These are phyloP conservation scores for Lodderomyces metapsilosis DNA, from an alignment of 1,139 yeast species.

Conservation along the genomic window DNA sequence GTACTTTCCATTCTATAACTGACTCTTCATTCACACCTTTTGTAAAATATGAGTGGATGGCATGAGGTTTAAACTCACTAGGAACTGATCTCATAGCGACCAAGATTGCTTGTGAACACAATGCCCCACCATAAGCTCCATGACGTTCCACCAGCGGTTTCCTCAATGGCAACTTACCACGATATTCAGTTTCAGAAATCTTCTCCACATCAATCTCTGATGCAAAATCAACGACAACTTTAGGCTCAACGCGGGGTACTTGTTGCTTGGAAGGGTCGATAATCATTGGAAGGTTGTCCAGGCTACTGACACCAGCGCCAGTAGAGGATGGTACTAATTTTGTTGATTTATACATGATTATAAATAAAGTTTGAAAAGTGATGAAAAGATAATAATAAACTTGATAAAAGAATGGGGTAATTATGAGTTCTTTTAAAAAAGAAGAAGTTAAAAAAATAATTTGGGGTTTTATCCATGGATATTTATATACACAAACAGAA, in stretches of 20 bases:
- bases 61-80: slow-evolving; percentile 32
- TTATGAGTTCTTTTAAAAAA: too few relatives aligned
- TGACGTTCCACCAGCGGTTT: slow-evolving; percentile 25
- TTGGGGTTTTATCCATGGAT: neutral
- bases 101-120: slow-evolving; percentile 35
- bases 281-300: neutral
- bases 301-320: neutral
- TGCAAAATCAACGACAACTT: slow-evolving; percentile 11
- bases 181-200: slow-evolving; percentile 18
- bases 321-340: neutral
- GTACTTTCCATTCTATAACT: slow-evolving; percentile 33
- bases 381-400: neutral
- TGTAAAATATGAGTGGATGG: slow-evolving; percentile 34
- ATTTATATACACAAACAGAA: neutral
- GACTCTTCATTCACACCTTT: slow-evolving; percentile 22
- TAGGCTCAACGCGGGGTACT: neutral
- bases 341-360: neutral
- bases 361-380: neutral
- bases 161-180: slow-evolving; percentile 21
- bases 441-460: too few relatives aligned
- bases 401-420: too few relatives aligned
- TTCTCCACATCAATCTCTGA: slow-evolving; percentile 22
- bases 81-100: slow-evolving; percentile 29
- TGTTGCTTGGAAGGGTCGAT: neutral
- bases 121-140: slow-evolving; percentile 36